phyloP scores from a whole-genome alignment of 2,329 filamentous ascomycete genomes.

The Stachybotrys echinatus region DNA sequence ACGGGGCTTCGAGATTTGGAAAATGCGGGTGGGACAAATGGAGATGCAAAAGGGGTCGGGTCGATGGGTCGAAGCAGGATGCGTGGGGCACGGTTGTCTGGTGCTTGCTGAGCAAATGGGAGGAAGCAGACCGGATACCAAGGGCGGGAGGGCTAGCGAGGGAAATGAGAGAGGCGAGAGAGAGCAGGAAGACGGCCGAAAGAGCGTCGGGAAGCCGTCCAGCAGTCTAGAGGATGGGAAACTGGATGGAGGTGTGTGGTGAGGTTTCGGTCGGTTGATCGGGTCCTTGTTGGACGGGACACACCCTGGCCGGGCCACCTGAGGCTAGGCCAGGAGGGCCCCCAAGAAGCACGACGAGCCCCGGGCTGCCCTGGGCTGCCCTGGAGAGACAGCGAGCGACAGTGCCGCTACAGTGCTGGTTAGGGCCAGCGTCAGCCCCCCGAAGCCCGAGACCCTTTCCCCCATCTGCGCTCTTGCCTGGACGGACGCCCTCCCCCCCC shows the following conservation, averaged over 20 bases:
- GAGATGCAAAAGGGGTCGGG: constrained; percentile 3
- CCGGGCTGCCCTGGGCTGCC: no score
- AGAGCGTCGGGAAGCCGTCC: background rate
- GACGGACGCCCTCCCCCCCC: no score
- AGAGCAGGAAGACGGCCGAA: background rate
- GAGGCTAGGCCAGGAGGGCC: background rate
- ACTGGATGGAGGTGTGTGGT: background rate
- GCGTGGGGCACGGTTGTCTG: background rate
- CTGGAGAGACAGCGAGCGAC: no score
- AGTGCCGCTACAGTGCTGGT: background rate
- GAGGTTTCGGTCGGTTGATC: background rate
- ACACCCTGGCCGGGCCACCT: background rate
- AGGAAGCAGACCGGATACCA: background rate
- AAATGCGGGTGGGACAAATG: constrained; percentile 2
- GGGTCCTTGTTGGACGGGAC: background rate
- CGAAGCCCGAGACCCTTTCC: background rate
- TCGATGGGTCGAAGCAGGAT: background rate
- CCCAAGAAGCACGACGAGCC: no score
- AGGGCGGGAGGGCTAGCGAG: background rate
- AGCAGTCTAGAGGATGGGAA: background rate
- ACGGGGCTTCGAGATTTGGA: constrained; percentile 1
- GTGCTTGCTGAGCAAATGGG: background rate
- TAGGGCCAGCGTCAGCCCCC: no score
- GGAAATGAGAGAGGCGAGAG: background rate
- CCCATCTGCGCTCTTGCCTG: background rate